Conservation (phyloP, 345 rosid species). For the Brassica nigra region DNA sequence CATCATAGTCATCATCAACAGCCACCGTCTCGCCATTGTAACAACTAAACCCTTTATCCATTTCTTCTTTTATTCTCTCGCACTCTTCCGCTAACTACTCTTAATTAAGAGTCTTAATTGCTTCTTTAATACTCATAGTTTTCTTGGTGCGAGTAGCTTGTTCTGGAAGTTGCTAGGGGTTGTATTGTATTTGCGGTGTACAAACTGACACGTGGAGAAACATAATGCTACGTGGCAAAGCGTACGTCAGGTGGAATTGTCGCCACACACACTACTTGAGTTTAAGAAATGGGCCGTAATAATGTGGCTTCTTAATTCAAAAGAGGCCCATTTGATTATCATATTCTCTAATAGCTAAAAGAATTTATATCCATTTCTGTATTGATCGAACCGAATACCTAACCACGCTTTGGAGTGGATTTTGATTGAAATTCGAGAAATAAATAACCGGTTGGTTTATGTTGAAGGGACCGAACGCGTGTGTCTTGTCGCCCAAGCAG, state of each 20-base stretch:
- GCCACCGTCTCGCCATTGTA: conserved; percentile 2
- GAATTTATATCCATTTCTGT: neutral
- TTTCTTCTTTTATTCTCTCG: conserved; percentile 1
- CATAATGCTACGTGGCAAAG: conserved; percentile 30
- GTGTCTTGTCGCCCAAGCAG: no score
- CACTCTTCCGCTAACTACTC: neutral
- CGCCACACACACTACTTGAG: conserved; percentile 11
- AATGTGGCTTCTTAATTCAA: neutral
- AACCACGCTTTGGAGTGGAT: neutral
- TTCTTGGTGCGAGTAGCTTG: conserved; percentile 34
- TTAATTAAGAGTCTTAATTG: neutral
- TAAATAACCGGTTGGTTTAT: neutral
- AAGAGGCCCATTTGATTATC: conserved; percentile 15
- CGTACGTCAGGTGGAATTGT: conserved; percentile 15
- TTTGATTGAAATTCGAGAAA: neutral
- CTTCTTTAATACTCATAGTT: conserved; percentile 20
- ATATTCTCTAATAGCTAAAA: neutral
- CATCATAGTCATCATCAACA: conserved; percentile 31
- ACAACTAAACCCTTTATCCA: conserved; percentile 4
- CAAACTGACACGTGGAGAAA: conserved; percentile 19
- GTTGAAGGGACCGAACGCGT: no score
- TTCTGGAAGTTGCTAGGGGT: conserved; percentile 39
- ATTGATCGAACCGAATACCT: neutral
- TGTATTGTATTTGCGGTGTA: conserved; percentile 25
- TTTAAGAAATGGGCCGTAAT: neutral